Base-by-base conservation (phyloP, 805 yeast genomes). In the Isabelozyma rhagii region DNA sequence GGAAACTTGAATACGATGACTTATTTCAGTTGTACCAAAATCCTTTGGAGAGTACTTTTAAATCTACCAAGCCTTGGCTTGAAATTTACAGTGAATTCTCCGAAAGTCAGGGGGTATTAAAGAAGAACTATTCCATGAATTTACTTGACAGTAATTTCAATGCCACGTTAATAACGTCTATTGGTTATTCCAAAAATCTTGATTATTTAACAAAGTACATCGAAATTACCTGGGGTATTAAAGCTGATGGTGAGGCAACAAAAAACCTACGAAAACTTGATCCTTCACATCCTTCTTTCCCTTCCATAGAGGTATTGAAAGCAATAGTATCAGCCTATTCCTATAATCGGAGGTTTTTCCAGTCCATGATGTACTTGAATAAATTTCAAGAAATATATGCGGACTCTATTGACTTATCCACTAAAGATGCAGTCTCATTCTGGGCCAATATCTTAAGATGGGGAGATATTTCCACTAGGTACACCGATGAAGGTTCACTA, bases 391-490 rank as follows among this genome's bases (percentile, higher is more conserved):
- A 60, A 5, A 48, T 55, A 34, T 74, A 68, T 47, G 51, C 53
- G 1, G 27, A 34, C 27, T 49, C 58, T 8, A 47, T 67, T 21
- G 61, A 63, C 39, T 50, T 66, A 25, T 49, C 55, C 11, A 42
- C 48, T 3, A 34, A 40, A 3, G 41, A 47, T 8, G 48, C 69
- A 28, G 59, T 58, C 49, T 45, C 55, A 2, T 66, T 74, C 49
- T 74, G 77, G 77, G 71, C 65, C 49, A 60, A 57, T 41, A 45
- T 71, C 2, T 66, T 74, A 55, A 61, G 61, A 46, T 72, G 77
- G 77, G 62, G 69, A 47, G 69, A 72, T 47, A 51, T 61, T 34
- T 51, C 64, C n/a, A 69, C 77, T 21, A 57, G 59, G 42, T 72
- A 47, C 51, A 58, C 62, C 9, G 63, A 65, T 34, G 50, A 55